Percentiles rank a stretch among this genome's conserved stretches.
phyloP scores from a whole-genome alignment of 1,284 basidiomycete species.

The Melampsora larici-populina region DNA sequence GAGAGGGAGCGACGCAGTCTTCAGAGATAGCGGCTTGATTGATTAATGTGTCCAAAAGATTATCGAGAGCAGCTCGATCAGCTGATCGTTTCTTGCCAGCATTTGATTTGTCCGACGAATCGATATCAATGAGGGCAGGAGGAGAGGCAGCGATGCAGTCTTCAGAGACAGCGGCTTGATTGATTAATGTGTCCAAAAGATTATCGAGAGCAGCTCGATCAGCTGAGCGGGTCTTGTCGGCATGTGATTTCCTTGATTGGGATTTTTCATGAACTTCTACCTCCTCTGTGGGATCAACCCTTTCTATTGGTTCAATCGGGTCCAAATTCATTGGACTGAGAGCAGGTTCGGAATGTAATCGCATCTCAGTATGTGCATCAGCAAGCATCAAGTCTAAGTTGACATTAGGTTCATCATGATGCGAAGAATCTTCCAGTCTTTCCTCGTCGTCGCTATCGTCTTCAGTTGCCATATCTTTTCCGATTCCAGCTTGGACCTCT shows the following conservation, averaged over 20 bases:
- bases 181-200: slow-evolving; percentile 27
- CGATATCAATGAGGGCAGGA: background rate
- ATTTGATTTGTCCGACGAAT: background rate
- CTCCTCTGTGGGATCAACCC: background rate
- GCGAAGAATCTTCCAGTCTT: background rate
- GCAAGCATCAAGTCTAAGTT: slow-evolving; percentile 33
- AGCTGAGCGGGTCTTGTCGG: slow-evolving; percentile 8
- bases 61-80: slow-evolving; percentile 11
- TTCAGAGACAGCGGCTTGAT: slow-evolving; percentile 11
- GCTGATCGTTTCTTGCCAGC: slow-evolving; percentile 16
- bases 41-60: slow-evolving; percentile 27
- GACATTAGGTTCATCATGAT: slow-evolving; percentile 10
- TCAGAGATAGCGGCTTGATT: slow-evolving; percentile 17
- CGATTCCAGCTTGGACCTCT: slow-evolving; percentile 30
- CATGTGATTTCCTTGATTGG: too few species aligned
- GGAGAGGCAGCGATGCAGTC: background rate
- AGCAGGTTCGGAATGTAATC: background rate
- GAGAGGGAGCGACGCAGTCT: background rate
- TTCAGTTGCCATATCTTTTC: background rate
- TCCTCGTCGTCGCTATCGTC: slow-evolving; percentile 17
- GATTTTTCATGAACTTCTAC: background rate
- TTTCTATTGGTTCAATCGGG: background rate
- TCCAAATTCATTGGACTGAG: background rate
- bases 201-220: slow-evolving; percentile 15
- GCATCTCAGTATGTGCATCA: slow-evolving; percentile 10